Percentiles rank a stretch among this genome's conserved stretches.
These are phyloP conservation scores for Rhodosporidiobolus odoratus DNA, from an alignment of 768 basidiomycete genomes.

Conservation along the genomic window DNA sequence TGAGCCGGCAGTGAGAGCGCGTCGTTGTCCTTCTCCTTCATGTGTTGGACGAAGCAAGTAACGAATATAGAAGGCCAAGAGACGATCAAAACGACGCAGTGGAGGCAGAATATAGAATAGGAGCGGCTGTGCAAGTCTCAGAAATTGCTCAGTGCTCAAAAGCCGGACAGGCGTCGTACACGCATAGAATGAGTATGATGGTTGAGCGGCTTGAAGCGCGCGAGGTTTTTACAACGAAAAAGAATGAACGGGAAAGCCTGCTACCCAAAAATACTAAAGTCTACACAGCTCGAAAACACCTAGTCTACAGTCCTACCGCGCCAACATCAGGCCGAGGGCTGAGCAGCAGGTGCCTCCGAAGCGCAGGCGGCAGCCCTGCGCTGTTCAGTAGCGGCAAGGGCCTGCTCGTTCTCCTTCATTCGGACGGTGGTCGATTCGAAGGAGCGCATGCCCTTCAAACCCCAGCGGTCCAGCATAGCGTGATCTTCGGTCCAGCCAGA, in stretches of 20 bases:
- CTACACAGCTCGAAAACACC: background rate
- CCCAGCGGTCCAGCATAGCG: constrained; percentile 88
- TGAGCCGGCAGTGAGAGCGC: too few species aligned
- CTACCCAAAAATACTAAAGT: background rate
- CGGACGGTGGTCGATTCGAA: constrained; percentile 53
- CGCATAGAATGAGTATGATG: background rate
- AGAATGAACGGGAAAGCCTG: background rate
- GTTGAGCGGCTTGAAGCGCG: background rate
- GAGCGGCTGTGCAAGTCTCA: too few species aligned
- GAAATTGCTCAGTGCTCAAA: too few species aligned
- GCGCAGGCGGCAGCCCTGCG: constrained; percentile 16
- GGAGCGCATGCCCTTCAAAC: constrained; percentile 80
- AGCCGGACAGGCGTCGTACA: too few species aligned
- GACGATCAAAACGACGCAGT: too few species aligned
- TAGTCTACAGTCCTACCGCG: background rate
- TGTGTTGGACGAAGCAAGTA: too few species aligned
- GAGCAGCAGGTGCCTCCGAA: background rate
- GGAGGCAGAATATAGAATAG: too few species aligned
- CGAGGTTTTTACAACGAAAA: background rate
- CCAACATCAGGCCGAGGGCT: background rate
- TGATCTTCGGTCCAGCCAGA: constrained; percentile 95
- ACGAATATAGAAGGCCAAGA: too few species aligned
- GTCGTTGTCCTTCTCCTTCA: too few species aligned
- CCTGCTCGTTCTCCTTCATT: constrained; percentile 26
- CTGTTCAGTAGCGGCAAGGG: constrained; percentile 27